Evolutionary conservation across 495 filamentous ascomycete species (phyloP).

Genomic region (Neurospora sp.): DNA sequence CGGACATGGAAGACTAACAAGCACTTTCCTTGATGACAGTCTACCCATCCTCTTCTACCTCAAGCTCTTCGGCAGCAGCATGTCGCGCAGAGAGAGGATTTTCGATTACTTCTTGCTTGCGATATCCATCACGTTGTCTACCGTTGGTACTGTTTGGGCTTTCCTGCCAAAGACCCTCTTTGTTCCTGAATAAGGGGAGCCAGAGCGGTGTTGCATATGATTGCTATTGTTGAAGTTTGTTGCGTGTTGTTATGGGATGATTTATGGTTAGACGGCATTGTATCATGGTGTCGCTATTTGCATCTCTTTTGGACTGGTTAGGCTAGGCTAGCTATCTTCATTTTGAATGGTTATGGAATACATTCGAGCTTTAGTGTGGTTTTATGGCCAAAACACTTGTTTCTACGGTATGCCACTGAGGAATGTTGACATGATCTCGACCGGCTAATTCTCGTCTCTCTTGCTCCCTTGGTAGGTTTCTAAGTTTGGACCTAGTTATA

Average conservation of each 20-base stretch:
- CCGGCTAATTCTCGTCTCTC: not conserved
- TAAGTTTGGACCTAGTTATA: not conserved
- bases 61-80: constrained; percentile 80
- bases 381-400: not conserved
- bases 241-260: not conserved
- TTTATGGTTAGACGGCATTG: not conserved
- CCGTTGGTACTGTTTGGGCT: constrained; percentile 76
- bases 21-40: constrained; percentile 7
- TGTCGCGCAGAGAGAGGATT: constrained; percentile 52
- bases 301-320: not conserved
- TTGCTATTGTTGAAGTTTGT: not conserved
- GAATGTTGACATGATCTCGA: not conserved
- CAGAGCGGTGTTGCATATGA: not conserved
- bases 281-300: not conserved
- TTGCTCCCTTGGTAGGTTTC: not conserved
- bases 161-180: constrained; percentile 65
- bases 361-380: not conserved
- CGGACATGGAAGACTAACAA: not conserved
- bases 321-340: not conserved
- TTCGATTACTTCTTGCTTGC: constrained; percentile 62
- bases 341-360: not conserved
- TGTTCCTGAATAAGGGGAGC: constrained; percentile 24
- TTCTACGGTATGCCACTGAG: not conserved
- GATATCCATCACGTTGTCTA: constrained; percentile 56
- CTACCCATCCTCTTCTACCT: constrained; percentile 83